phyloP scores from a whole-genome alignment of 2,329 filamentous ascomycete species.

The Fonsecaea nubica region DNA sequence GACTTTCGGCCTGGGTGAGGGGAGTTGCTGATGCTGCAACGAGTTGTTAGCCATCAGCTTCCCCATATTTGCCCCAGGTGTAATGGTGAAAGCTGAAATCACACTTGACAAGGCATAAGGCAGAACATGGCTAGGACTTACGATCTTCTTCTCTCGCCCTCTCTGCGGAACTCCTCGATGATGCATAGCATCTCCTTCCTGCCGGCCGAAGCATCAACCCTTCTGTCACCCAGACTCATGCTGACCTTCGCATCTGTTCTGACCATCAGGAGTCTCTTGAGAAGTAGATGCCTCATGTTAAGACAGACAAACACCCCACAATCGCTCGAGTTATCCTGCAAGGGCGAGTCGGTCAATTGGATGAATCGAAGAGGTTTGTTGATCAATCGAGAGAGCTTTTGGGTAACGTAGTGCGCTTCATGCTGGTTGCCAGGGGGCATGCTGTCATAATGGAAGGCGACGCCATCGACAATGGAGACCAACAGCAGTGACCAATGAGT shows the following conservation, averaged over 20 bases:
- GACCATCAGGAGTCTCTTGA: conserved; percentile 80
- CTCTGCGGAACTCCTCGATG: conserved; percentile 84
- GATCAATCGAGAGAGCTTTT: conserved; percentile 73
- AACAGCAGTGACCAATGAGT: conserved; percentile 94
- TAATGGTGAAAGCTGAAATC: conserved; percentile 13
- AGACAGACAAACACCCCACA: conserved; percentile 97
- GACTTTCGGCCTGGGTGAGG: conserved; percentile 38
- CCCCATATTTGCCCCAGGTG: neutral
- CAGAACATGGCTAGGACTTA: conserved; percentile 56
- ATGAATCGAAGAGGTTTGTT: conserved; percentile 72
- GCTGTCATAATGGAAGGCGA: conserved; percentile 97
- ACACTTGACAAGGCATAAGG: conserved; percentile 6
- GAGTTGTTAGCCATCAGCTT: neutral
- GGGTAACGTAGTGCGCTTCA: conserved; percentile 73
- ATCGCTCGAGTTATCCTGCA: conserved; percentile 90
- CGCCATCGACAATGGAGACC: conserved; percentile 83
- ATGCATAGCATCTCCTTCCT: conserved; percentile 91
- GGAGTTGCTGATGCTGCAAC: conserved; percentile 36
- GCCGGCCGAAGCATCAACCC: conserved; percentile 78
- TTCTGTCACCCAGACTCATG: conserved; percentile 88
- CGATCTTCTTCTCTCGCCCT: conserved; percentile 83
- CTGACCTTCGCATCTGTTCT: conserved; percentile 84
- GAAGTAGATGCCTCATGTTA: conserved; percentile 89
- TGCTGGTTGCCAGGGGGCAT: conserved; percentile 75
- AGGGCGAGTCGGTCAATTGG: conserved; percentile 81